A percentile compares a stretch with the other conserved stretches of the same genome.
Conservation (phyloP, 2,329 filamentous ascomycete genomes). For the Ophiognomonia clavigignenti-juglandacearum region DNA sequence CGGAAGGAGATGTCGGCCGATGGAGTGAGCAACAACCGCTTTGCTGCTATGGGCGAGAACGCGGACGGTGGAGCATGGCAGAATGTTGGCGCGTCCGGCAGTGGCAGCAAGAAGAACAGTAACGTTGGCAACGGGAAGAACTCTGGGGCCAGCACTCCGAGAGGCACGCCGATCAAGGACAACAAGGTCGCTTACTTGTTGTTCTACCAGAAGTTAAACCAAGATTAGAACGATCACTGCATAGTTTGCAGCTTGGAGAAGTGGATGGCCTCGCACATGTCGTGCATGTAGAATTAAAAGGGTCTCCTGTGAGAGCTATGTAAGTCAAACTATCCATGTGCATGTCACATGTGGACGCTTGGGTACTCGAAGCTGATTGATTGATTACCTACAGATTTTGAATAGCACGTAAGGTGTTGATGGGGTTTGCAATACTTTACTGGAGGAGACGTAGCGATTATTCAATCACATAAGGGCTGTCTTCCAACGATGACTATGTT, state of each 20-base stretch:
- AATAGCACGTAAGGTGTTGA: no score
- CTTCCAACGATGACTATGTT: no score
- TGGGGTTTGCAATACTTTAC: no score
- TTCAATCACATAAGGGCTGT: no score
- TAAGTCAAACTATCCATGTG: no score
- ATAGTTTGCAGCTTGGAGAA: neutral
- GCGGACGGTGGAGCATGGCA: conserved; percentile 70
- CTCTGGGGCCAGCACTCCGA: conserved; percentile 44
- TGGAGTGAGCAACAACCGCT: conserved; percentile 59
- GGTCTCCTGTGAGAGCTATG: no score
- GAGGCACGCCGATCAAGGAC: conserved; percentile 58
- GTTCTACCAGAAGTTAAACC: conserved; percentile 66
- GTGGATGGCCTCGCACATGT: neutral
- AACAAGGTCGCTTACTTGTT: conserved; percentile 97
- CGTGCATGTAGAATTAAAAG: neutral
- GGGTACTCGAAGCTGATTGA: no score
- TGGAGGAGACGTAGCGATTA: no score
- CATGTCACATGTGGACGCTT: no score
- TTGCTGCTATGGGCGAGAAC: conserved; percentile 63
- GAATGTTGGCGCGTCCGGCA: conserved; percentile 61
- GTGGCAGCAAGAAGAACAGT: conserved; percentile 72
- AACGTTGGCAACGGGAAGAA: conserved; percentile 62
- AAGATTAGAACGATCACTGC: conserved; percentile 3
- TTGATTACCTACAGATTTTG: no score
- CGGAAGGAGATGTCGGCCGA: conserved; percentile 54